Conservation (phyloP, 2,329 filamentous ascomycete genomes). For the Aspergillus carbonarius region DNA sequence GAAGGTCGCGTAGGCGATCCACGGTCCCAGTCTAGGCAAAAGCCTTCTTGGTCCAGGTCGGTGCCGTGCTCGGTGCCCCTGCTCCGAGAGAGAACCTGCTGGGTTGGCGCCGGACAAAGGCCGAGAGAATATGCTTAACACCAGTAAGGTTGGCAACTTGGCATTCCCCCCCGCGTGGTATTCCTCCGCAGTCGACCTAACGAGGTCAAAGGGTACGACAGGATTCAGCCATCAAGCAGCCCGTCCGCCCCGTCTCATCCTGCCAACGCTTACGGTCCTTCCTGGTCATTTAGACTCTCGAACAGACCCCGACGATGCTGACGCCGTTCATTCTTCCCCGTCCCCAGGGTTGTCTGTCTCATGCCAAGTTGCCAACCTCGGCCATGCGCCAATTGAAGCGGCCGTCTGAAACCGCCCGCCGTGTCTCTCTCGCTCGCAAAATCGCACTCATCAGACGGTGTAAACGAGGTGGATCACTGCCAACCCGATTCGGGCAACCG, state of each 20-base stretch:
- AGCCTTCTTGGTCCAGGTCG: background rate
- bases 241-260: background rate
- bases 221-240: background rate
- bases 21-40: background rate
- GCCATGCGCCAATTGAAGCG: background rate
- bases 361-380: background rate
- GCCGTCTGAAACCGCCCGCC: constrained; percentile 4
- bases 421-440: constrained; percentile 4
- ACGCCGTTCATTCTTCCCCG: no score
- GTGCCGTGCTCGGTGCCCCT: constrained; percentile 19
- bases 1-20: background rate
- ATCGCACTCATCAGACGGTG: background rate
- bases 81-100: constrained; percentile 11
- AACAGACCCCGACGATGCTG: background rate
- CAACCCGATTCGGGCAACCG: constrained; percentile 15
- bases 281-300: background rate
- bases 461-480: constrained; percentile 18
- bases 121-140: constrained; percentile 39
- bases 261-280: background rate
- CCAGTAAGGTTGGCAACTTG: constrained; percentile 39
- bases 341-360: background rate
- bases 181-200: constrained; percentile 12
- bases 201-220: background rate
- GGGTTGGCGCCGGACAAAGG: constrained; percentile 25
- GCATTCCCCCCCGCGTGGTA: constrained; percentile 22